Base-by-base conservation (phyloP, 441 rosid species). In the Adansonia grandidieri region DNA sequence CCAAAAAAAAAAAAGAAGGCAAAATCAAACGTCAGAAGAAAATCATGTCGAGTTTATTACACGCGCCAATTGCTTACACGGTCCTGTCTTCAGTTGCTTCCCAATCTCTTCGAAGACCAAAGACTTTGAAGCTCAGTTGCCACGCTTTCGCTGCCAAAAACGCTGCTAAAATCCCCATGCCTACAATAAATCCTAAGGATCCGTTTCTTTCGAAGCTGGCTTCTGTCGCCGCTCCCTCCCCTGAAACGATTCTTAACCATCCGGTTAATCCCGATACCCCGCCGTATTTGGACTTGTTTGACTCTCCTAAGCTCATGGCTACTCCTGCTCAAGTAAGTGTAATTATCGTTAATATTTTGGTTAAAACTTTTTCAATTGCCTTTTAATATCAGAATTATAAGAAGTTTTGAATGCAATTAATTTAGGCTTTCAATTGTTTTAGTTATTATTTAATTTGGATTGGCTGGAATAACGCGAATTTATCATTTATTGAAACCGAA, bases 171-270 rank as follows among this genome's bases (percentile, higher is more conserved):
- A 86, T 92, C 76, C 94, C 91, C 28, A 81, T 86, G 81, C 91
- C 97, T 54, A 93, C 95, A 0, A 6, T 89, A 1, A 88, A 95
- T 88, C 95, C 97, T n/a, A 90, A 89, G 10, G 98, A 92, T 83
- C 91, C 92, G 2, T 93, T 93, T 71, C 88, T 93, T 8, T 79
- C 89, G 6, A 89, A 80, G 53, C 89, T 93, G 45, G 90, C 97
- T 54, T 82, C 91, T 4, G 85, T 83, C 9, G 94, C 95, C 10
- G 87, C 91, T 17, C 82, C 73, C 22, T 88, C 96, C 0, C 92
- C 95, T 0, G 93, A 88, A 19, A 72, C 71, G 32, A 82, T 92
- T 64, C 77, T 87, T 15, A 87, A 85, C 71, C 88, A 90, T 24
- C 88, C 92, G 15, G 80, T 77, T 0, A 80, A 81, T 76, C 9